phyloP scores from a whole-genome alignment of 140 eudicot species.

The Oenanthe javanica region DNA sequence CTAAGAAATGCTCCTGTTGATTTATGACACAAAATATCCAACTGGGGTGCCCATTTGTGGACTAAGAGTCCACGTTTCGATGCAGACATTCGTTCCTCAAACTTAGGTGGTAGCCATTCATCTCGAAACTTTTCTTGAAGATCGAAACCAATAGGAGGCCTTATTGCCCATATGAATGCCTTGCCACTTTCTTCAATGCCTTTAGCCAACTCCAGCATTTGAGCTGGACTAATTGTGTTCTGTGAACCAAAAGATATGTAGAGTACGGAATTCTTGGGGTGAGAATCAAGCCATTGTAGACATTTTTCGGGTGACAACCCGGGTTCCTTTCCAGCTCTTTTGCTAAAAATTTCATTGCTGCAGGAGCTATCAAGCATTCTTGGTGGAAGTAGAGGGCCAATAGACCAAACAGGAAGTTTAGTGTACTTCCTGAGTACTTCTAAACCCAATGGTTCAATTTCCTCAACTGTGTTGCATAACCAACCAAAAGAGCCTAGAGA shows the following conservation, averaged over 20 bases:
- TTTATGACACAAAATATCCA: constrained; percentile 57
- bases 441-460: constrained; percentile 51
- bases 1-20: constrained; percentile 63
- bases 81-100: constrained; percentile 28
- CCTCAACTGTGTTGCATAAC: constrained; percentile 61
- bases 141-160: constrained; percentile 70
- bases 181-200: constrained; percentile 54
- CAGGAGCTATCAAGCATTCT: constrained; percentile 24
- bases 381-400: constrained; percentile 68
- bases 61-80: constrained; percentile 45
- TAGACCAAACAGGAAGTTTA: constrained; percentile 59
- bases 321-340: constrained; percentile 34
- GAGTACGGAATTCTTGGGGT: constrained; percentile 31
- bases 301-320: constrained; percentile 37
- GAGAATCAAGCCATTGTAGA: constrained; percentile 43
- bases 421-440: constrained; percentile 26
- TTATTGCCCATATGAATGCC: constrained; percentile 68
- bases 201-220: constrained; percentile 69
- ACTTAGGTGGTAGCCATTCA: constrained; percentile 74
- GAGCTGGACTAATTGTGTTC: constrained; percentile 39
- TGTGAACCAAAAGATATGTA: constrained; percentile 85
- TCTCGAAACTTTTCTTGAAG: constrained; percentile 36
- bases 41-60: constrained; percentile 67
- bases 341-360: constrained; percentile 6
- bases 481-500: constrained; percentile 43